Conservation (phyloP, 441 rosid genomes). For the Biscutella laevigata region DNA sequence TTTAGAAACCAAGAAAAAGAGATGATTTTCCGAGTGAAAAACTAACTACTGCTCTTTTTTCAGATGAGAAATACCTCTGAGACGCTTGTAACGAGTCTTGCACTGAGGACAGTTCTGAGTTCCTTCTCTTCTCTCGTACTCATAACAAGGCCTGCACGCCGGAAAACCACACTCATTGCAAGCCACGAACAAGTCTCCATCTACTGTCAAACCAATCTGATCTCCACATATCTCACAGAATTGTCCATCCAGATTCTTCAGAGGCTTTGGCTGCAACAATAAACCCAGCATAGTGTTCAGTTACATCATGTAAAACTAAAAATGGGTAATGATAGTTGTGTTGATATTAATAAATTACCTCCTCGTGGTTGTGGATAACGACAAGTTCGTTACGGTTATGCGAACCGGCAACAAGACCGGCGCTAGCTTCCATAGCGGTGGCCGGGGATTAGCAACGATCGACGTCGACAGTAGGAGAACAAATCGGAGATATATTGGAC, state of each 20-base stretch:
- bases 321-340: too few species aligned
- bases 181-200: slow-evolving; percentile 91
- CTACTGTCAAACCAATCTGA: slow-evolving; percentile 67
- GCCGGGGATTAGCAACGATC: not conserved
- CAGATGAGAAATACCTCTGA: slow-evolving; percentile 43
- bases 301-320: too few species aligned
- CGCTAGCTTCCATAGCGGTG: slow-evolving; percentile 82
- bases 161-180: slow-evolving; percentile 98
- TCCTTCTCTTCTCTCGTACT: slow-evolving; percentile 93
- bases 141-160: slow-evolving; percentile 85
- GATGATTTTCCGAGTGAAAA: not conserved
- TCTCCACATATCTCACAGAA: slow-evolving; percentile 95
- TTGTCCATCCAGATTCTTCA: slow-evolving; percentile 85
- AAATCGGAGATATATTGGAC: slow-evolving; percentile 8
- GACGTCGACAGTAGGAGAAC: not conserved
- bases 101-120: slow-evolving; percentile 87
- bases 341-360: slow-evolving; percentile 49
- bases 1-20: slow-evolving; percentile 14
- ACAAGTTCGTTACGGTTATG: slow-evolving; percentile 98
- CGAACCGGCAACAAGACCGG: slow-evolving; percentile 96
- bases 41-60: not conserved
- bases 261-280: slow-evolving; percentile 57
- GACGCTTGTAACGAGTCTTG: slow-evolving; percentile 91
- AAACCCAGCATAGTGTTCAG: not conserved
- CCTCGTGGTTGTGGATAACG: slow-evolving; percentile 93